Evolutionary conservation across 2,329 filamentous ascomycete genomes (phyloP), one percentile per base, ranked within the genome.

Genomic region (Niveomyces coronatus): DNA sequence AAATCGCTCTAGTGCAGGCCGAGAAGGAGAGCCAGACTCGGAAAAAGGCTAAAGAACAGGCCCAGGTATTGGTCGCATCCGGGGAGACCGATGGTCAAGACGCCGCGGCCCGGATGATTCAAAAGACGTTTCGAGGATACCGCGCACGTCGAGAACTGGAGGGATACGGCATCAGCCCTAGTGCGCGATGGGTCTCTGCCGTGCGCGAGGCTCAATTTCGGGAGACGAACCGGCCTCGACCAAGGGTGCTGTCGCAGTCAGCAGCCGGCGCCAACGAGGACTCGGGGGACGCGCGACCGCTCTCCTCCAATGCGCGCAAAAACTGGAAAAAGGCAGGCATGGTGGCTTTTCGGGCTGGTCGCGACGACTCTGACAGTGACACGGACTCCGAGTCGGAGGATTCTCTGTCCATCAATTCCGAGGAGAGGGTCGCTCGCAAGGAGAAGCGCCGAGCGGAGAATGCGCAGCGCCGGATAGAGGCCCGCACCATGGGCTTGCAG

Each of bases 401-500:
- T 9, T 51, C 53, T 20, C 55, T 57, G 26, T 49, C 53, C 37
- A 53, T 56, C 41, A 53, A 55, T 5, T 44, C 57, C 7, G 55
- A 66, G 45, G 53, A 67, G 42, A 58, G 54, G 39, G 59, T 61
- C 7, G 56, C 55, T 10, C 52, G 51, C 9, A 60, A 54, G 33
- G 60, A 60, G 38, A 55, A 58, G 32, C 63, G 64, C 39, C 54
- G 65, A 8, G 63, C 74, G 47, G 61, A 69, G 40, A 75, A 73
- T 52, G 61, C 62, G 1, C 67, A 73, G 48, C 68, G 79, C 24
- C 75, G 76, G 43, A 74, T 77, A 47, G 75, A 74, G 5, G 79
- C 85, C 1, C 84, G 80, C 55, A 80, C 76, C 56, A 89, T 94
- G 83, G 85, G 85, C 14, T 57, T 93, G 24, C 81, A 85, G 52